Percentiles rank a stretch among this genome's conserved stretches.
Evolutionary conservation across 495 filamentous ascomycete species (phyloP).

Genomic region (Aspergillus heteromorphus): DNA sequence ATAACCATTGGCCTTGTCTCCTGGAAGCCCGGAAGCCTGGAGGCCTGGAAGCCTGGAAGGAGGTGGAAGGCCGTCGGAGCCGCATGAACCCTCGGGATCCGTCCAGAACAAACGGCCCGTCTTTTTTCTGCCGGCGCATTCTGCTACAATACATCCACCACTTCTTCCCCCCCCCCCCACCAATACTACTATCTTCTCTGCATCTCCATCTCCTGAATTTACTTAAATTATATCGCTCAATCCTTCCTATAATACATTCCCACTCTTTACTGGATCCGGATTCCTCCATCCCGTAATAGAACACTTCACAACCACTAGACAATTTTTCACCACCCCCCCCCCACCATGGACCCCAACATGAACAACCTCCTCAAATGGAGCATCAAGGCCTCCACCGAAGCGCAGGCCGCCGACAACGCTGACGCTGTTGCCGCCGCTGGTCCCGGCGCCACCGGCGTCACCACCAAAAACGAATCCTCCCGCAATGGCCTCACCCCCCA

Average conservation of each 20-base stretch:
- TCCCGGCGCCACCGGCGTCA: conserved; percentile 16
- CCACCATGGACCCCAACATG: conserved; percentile 52
- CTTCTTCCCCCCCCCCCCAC: too few relatives aligned
- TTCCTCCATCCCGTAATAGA: too few relatives aligned
- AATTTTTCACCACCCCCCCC: conserved; percentile 1
- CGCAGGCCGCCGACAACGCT: conserved; percentile 19
- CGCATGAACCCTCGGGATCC: conserved; percentile 24
- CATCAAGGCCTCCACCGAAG: conserved; percentile 64
- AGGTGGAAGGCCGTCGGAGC: conserved; percentile 16
- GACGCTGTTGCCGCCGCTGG: neutral
- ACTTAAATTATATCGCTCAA: neutral
- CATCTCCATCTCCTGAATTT: neutral
- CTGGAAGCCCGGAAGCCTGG: too few relatives aligned
- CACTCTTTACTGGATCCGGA: too few relatives aligned
- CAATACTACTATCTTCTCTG: too few relatives aligned
- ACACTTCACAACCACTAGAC: too few relatives aligned
- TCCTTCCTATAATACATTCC: too few relatives aligned
- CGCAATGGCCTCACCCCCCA: conserved; percentile 53
- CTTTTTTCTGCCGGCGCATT: neutral
- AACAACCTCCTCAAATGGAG: conserved; percentile 90
- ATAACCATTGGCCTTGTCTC: too few relatives aligned
- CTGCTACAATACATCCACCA: too few relatives aligned
- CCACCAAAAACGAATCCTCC: conserved; percentile 28
- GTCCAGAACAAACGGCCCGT: conserved; percentile 6
- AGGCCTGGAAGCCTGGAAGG: too few relatives aligned